Evolutionary conservation across 1,139 yeast genomes (phyloP), one percentile per base, ranked within the genome.

Genomic region (Saccharomycopsis hybrid): DNA sequence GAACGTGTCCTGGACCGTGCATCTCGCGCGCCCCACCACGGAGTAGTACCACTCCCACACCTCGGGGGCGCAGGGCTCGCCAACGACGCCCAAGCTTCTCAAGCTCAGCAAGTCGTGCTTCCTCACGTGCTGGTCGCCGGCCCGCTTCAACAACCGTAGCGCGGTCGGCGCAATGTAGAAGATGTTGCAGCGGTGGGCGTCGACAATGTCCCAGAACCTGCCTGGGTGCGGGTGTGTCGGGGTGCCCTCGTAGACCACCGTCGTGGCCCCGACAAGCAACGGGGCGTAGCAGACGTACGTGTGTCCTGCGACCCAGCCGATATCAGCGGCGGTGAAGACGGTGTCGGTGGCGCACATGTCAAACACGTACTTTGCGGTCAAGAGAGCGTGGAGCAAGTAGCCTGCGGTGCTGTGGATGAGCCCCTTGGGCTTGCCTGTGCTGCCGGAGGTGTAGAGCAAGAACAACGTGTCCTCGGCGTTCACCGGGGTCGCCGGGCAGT

Each of bases 251-350:
- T 92, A 92, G 55, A 92, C 88, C 57, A 92, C 80, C 36, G 97
- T 82, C 50, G 97, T 85, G 53, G 88, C 82, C 67, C 98, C 98
- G 53, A 88, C 74, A 48, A 80, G 69, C 62, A 92, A 78, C 52
- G 98, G 97, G 57, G 97, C 97, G 66, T 92, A 92, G 55, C 90
- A 74, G 37, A 95, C 96, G 64, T 92, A 92, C 38, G 97, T 85
- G 70, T 92, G 98, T 61, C 98, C 98, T 40, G 98, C 92, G 65
- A 92, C 92, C 98, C 98, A 92, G 67, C 98, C 98, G 49, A 92
- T 96, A 68, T 92, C 98, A 67, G 97, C 97, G 50, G 97, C 97
- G 48, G 97, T 90, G 76, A 92, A 92, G 55, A 92, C 74, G 50
- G 85, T 77, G 68, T 92, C 98, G 61, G 85, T 85, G 49, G 83